Conservation (phyloP, 768 basidiomycete genomes). For the Trametes cinnabarina region DNA sequence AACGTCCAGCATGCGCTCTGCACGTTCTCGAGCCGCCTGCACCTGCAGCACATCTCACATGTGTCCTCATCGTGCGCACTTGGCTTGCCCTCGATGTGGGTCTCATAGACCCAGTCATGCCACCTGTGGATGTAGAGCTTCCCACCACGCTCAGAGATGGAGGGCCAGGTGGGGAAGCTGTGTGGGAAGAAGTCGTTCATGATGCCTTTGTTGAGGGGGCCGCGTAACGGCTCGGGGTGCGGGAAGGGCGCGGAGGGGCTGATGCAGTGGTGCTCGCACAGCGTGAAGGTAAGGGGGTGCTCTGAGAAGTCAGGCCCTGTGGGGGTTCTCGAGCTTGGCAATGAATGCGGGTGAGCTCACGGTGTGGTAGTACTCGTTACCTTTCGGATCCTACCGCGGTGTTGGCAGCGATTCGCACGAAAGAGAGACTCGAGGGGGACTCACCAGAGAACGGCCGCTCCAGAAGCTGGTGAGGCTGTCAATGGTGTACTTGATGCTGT, state of each 20-base stretch:
- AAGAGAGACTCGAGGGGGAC: constrained; percentile 26
- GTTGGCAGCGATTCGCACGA: background rate
- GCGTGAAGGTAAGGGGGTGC: constrained; percentile 52
- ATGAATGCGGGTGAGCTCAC: constrained; percentile 29
- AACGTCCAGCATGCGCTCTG: background rate
- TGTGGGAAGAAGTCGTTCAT: constrained; percentile 41
- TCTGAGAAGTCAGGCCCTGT: constrained; percentile 36
- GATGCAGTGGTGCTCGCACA: constrained; percentile 53
- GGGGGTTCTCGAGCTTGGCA: constrained; percentile 2
- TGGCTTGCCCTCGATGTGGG: constrained; percentile 36
- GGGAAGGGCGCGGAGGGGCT: constrained; percentile 36
- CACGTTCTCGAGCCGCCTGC: background rate
- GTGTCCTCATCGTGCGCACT: constrained; percentile 44
- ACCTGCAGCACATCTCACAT: constrained; percentile 28
- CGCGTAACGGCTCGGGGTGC: constrained; percentile 15
- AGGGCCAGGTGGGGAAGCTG: constrained; percentile 4
- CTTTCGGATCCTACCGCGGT: constrained; percentile 15
- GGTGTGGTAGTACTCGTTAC: constrained; percentile 25
- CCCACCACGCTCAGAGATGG: background rate
- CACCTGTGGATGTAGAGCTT: background rate
- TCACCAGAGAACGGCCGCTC: constrained; percentile 61
- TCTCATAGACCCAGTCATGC: constrained; percentile 36
- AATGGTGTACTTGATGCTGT: constrained; percentile 40
- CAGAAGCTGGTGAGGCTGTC: constrained; percentile 57
- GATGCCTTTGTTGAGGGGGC: constrained; percentile 36